Evolutionary conservation across 768 basidiomycete species (phyloP).

Genomic region (Tubosaeta sp.): DNA sequence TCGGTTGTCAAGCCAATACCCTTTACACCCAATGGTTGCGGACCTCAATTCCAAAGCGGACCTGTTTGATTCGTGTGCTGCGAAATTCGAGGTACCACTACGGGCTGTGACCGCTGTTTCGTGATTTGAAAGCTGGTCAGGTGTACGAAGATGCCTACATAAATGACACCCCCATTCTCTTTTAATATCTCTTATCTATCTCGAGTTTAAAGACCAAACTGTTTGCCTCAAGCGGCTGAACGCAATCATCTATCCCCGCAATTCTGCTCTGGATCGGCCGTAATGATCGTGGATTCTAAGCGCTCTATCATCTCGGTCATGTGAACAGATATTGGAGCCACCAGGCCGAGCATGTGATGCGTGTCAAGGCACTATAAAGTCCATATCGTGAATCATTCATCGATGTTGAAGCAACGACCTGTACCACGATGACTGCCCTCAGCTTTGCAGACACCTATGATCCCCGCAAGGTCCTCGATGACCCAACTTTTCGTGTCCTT

Average conservation of each 20-base stretch:
- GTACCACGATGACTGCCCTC: conserved; percentile 17
- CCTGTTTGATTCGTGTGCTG: conserved; percentile 58
- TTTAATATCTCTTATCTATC: no score
- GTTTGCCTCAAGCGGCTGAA: no score
- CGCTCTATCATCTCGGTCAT: neutral
- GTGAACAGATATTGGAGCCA: neutral
- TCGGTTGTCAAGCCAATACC: conserved; percentile 46
- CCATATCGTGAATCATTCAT: neutral
- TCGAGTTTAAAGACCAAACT: no score
- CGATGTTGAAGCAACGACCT: neutral
- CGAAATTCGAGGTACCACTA: conserved; percentile 61
- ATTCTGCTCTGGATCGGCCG: neutral
- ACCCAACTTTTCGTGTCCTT: conserved; percentile 53
- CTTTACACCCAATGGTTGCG: conserved; percentile 63
- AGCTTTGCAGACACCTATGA: conserved; percentile 43
- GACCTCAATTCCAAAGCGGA: conserved; percentile 59
- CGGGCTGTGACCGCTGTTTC: conserved; percentile 31
- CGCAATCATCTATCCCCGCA: neutral
- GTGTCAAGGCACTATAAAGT: neutral
- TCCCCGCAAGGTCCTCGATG: conserved; percentile 52
- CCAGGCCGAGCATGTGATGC: neutral
- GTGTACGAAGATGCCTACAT: neutral
- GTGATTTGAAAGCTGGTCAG: conserved; percentile 1
- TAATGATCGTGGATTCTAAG: neutral
- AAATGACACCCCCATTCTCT: no score